Evolutionary conservation across 2,329 filamentous ascomycete species (phyloP), one percentile per base, ranked within the genome.

Genomic region (Fusarium zealandicum): DNA sequence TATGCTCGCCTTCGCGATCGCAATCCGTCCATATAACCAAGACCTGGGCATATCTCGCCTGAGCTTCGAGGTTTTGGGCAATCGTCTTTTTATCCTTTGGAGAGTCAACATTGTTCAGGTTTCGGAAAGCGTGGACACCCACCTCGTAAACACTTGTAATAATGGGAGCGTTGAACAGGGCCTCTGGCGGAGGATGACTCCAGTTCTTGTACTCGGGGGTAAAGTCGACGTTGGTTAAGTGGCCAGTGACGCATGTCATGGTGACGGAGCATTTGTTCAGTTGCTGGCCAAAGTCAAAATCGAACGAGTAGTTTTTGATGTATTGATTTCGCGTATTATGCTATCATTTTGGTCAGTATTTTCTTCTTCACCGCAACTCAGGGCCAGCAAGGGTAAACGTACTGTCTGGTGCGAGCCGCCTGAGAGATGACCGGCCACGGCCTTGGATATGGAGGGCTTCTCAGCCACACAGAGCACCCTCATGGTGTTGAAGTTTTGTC

Each of bases 1-100:
- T 99, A 70, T 98, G 90, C 73, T 99, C 95, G 30, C 95, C 95
- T 80, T 99, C 95, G 49, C 93, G 87, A 79, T 99, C 95, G 74
- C 95, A 98, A 81, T 99, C 95, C 1, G 95, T 99, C 95, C 95
- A 99, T 66, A 99, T 97, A 73, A 96, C 93, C 27, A 99, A 80
- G 11, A 88, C 85, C 49, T 81, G 83, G n/a, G 87, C 82, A 70
- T 83, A 82, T 55, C 82, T 82, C 14, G 95, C 93, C 72, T 96
- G 88, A 1, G 82, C 78, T 64, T 88, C 84, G 67, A 99, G 95
- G 69, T 99, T 99, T 27, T 87, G 82, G 9, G 93, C 92, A 59
- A 99, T 89, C 1, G 82, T 77, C 66, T 87, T 87, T 70, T 93
- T 96, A 68, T 93, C 88, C 85, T 93, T 61, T 13, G 6, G 9